phyloP scores from a whole-genome alignment of 768 basidiomycete genomes.

The Termitomyces sp. region DNA sequence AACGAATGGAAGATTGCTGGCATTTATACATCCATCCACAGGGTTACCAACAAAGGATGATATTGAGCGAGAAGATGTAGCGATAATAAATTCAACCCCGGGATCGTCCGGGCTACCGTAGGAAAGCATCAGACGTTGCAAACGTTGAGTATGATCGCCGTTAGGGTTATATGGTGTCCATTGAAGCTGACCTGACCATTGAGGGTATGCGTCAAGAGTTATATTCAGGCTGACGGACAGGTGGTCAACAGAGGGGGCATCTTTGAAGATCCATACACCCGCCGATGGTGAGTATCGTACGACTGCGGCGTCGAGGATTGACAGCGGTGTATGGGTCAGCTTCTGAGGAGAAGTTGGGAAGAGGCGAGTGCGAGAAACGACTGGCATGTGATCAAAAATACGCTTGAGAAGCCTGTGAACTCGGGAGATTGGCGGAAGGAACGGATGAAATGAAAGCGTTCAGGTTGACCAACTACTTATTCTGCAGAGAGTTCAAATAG shows the following conservation, averaged over 20 bases:
- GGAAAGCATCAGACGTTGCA: slow-evolving; percentile 23
- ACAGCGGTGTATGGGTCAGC: slow-evolving; percentile 17
- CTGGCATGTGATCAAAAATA: slow-evolving; percentile 7
- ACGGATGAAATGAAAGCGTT: not conserved
- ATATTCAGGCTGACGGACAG: slow-evolving; percentile 16
- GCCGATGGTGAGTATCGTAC: slow-evolving; percentile 23
- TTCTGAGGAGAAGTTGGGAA: slow-evolving; percentile 9
- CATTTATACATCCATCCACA: slow-evolving; percentile 16
- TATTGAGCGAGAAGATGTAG: slow-evolving; percentile 14
- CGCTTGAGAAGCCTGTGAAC: not conserved
- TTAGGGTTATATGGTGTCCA: slow-evolving; percentile 17
- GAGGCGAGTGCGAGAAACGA: slow-evolving; percentile 14
- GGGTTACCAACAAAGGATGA: slow-evolving; percentile 15
- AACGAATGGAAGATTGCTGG: slow-evolving; percentile 5
- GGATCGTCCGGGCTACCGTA: slow-evolving; percentile 25
- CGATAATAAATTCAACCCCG: slow-evolving; percentile 28
- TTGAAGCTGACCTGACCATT: slow-evolving; percentile 29
- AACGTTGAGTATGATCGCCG: slow-evolving; percentile 23
- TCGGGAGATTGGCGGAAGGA: slow-evolving; percentile 4
- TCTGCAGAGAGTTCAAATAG: not conserved
- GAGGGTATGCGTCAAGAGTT: slow-evolving; percentile 27
- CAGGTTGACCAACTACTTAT: not conserved
- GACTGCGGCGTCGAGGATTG: slow-evolving; percentile 28
- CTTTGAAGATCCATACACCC: slow-evolving; percentile 26
- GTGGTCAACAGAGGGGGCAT: slow-evolving; percentile 7